Evolutionary conservation across 78 protist genomes (phyloP).

Genomic region (Dictyostelium capitatum): DNA sequence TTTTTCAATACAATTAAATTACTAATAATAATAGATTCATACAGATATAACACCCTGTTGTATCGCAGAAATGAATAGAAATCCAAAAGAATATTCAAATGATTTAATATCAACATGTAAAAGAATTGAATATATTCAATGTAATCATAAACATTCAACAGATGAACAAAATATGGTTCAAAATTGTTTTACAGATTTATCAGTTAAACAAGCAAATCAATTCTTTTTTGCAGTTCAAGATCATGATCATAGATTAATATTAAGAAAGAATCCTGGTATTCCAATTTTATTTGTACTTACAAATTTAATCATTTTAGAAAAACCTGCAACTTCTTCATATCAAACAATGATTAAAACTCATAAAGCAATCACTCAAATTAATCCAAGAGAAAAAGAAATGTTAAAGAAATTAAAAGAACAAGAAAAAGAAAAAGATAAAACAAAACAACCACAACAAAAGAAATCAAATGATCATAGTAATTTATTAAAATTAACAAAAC

Average conservation of each 20-base stretch:
- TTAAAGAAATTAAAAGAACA: slow-evolving; percentile 41
- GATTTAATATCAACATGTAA: slow-evolving; percentile 15
- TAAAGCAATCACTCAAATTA: slow-evolving; percentile 31
- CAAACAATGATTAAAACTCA: slow-evolving; percentile 27
- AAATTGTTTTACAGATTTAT: slow-evolving; percentile 19
- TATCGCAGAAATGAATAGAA: slow-evolving; percentile 32
- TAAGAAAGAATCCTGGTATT: slow-evolving; percentile 52
- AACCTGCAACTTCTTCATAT: slow-evolving; percentile 47
- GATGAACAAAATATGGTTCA: not conserved
- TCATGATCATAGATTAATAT: slow-evolving; percentile 51
- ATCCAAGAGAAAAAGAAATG: slow-evolving; percentile 22
- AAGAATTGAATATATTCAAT: slow-evolving; percentile 13
- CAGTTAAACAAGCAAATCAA: not conserved
- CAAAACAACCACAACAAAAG: not conserved
- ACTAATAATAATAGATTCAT: too few species aligned
- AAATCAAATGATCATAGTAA: not conserved
- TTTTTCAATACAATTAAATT: too few species aligned
- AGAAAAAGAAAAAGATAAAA: not conserved
- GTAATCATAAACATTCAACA: slow-evolving; percentile 17
- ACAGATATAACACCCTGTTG: slow-evolving; percentile 56
- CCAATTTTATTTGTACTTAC: slow-evolving; percentile 55
- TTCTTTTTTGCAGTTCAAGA: slow-evolving; percentile 52
- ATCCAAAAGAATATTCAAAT: slow-evolving; percentile 30
- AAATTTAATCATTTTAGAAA: slow-evolving; percentile 59
- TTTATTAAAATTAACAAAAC: not conserved